Evolutionary conservation across 2,329 filamentous ascomycete species (phyloP).

Genomic region (Aspergillus sp.): DNA sequence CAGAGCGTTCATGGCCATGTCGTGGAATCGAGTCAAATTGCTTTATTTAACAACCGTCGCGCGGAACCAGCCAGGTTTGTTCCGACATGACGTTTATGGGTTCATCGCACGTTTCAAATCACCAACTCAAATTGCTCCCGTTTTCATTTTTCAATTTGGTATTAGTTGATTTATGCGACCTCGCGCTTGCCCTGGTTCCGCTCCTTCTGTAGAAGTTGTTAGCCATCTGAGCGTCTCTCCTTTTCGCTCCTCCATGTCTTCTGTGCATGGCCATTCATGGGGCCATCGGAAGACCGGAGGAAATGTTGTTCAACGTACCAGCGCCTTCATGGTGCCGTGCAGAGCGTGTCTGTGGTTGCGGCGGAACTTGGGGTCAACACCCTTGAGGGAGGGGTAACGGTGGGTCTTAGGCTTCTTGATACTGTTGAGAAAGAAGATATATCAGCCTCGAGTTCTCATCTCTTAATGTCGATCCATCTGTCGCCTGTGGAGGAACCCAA

Average conservation of each 20-base stretch:
- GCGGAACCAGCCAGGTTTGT: conserved; percentile 16
- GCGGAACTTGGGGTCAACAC: conserved; percentile 99
- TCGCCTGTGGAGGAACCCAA: neutral
- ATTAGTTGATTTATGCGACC: conserved; percentile 62
- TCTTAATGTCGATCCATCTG: neutral
- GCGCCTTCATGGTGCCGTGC: conserved; percentile 95
- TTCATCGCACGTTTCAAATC: conserved; percentile 35
- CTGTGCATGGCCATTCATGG: neutral
- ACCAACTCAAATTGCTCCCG: conserved; percentile 35
- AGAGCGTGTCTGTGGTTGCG: conserved; percentile 99
- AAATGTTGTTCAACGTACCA: conserved; percentile 63
- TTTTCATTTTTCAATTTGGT: conserved; percentile 29
- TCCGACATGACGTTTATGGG: conserved; percentile 23
- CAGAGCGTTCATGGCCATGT: conserved; percentile 9
- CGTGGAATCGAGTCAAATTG: conserved; percentile 23
- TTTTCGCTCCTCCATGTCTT: neutral
- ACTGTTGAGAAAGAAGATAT: conserved; percentile 51
- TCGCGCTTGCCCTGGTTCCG: conserved; percentile 94
- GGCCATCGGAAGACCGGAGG: neutral
- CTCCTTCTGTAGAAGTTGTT: conserved; percentile 73
- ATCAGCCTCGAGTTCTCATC: conserved; percentile 22
- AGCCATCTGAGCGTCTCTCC: conserved; percentile 20
- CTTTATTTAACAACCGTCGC: conserved; percentile 25
- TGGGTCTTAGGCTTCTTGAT: conserved; percentile 99
- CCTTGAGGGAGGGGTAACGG: conserved; percentile 98